phyloP scores from a whole-genome alignment of 148 eudicot species.

The Agrostemma githago region DNA sequence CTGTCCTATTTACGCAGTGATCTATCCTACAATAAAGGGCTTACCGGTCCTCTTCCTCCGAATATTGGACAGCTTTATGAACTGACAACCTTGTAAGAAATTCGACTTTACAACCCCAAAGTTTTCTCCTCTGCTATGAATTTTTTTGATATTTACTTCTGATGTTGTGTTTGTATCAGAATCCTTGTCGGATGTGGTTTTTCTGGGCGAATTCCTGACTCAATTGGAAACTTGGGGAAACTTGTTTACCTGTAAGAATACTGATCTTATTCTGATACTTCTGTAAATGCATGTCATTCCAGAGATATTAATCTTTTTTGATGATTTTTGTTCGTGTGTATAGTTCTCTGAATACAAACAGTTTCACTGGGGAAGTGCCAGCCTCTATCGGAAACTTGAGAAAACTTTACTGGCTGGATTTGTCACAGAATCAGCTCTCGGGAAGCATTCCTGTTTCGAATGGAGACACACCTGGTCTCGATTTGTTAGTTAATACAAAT shows the following conservation, averaged over 20 bases:
- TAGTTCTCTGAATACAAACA: slow-evolving; percentile 72
- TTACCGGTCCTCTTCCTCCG: slow-evolving; percentile 64
- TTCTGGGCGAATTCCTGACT: slow-evolving; percentile 65
- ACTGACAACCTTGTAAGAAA: slow-evolving; percentile 61
- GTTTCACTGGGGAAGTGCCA: slow-evolving; percentile 64
- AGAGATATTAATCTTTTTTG: neutral
- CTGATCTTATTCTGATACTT: neutral
- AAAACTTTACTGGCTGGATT: slow-evolving; percentile 66
- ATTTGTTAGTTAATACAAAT: slow-evolving; percentile 44
- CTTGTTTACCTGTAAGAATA: slow-evolving; percentile 62
- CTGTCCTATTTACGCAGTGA: slow-evolving; percentile 44
- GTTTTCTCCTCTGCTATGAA: neutral
- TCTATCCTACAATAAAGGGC: slow-evolving; percentile 70
- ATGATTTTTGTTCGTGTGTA: neutral
- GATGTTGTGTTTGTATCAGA: slow-evolving; percentile 29
- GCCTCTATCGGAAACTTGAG: slow-evolving; percentile 61
- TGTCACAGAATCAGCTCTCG: slow-evolving; percentile 59
- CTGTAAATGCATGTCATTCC: neutral
- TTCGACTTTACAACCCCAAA: slow-evolving; percentile 5
- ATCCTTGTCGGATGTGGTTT: slow-evolving; percentile 75
- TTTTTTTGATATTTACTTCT: neutral
- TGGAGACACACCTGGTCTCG: slow-evolving; percentile 55
- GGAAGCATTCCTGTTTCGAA: slow-evolving; percentile 75
- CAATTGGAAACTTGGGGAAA: slow-evolving; percentile 61
- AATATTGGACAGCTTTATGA: slow-evolving; percentile 58